Conservation (phyloP, 139 green algal genomes). For the Chlamydomonas urium region DNA sequence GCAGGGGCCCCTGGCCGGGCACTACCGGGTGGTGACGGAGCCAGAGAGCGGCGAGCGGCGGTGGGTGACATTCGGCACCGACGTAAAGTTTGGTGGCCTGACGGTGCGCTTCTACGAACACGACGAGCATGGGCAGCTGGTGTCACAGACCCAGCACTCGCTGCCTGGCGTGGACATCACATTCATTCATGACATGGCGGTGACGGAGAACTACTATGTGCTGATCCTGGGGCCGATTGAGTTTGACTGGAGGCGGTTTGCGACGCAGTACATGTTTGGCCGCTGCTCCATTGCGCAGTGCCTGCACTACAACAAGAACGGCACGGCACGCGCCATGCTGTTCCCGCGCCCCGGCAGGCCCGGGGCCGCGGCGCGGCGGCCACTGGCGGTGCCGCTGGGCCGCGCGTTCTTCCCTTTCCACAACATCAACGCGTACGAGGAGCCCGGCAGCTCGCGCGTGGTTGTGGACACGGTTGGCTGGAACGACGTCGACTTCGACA, state of each 20-base stretch:
- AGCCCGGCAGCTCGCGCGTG: constrained; percentile 27
- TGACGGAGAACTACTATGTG: constrained; percentile 54
- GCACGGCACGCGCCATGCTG: constrained; percentile 12
- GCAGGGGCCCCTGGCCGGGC: constrained; percentile 25
- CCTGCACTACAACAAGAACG: constrained; percentile 32
- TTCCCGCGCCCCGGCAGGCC: constrained; percentile 26
- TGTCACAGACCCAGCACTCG: constrained; percentile 13
- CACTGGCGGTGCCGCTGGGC: background rate
- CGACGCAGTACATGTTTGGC: constrained; percentile 38
- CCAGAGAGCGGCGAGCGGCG: constrained; percentile 2
- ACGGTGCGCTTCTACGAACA: constrained; percentile 30
- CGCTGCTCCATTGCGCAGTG: constrained; percentile 46
- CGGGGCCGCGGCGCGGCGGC: background rate
- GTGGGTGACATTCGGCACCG: constrained; percentile 19
- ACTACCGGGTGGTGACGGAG: constrained; percentile 38
- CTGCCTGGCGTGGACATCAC: constrained; percentile 29
- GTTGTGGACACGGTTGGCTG: constrained; percentile 59
- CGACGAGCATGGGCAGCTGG: constrained; percentile 8
- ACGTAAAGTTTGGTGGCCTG: constrained; percentile 12
- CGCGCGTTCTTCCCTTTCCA: constrained; percentile 68
- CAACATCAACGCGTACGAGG: constrained; percentile 71
- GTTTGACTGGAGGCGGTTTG: constrained; percentile 23
- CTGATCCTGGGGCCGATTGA: constrained; percentile 36
- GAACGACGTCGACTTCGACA: constrained; percentile 45
- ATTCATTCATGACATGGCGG: constrained; percentile 52